These are phyloP conservation scores for Lobosporangium transversale DNA, from an alignment of 192 early-diverging fungal species.

Conservation along the genomic window DNA sequence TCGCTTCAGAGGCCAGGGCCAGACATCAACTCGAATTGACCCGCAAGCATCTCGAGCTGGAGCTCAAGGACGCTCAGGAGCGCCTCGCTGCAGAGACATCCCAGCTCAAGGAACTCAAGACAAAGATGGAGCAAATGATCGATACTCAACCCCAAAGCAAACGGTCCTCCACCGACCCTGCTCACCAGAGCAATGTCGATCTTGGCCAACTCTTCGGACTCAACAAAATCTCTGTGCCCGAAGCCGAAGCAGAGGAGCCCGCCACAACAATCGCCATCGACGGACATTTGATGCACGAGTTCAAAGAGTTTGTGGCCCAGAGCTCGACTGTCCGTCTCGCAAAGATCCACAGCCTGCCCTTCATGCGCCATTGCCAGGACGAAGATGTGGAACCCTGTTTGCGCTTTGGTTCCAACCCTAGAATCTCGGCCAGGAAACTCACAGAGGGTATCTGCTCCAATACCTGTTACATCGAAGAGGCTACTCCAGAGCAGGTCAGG, in stretches of 20 bases:
- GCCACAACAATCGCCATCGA: conserved; percentile 69
- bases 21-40: conserved; percentile 63
- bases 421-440: conserved; percentile 90
- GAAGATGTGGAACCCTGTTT: conserved; percentile 96
- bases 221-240: conserved; percentile 51
- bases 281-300: conserved; percentile 81
- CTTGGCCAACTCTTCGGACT: conserved; percentile 52
- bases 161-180: conserved; percentile 50
- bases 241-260: conserved; percentile 41
- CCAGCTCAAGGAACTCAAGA: conserved; percentile 87
- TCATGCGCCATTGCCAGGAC: conserved; percentile 88
- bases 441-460: conserved; percentile 90
- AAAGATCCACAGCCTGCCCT: conserved; percentile 82
- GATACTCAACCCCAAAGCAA: conserved; percentile 50
- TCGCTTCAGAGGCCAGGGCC: conserved; percentile 80
- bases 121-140: conserved; percentile 77
- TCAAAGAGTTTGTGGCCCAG: conserved; percentile 84
- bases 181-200: conserved; percentile 34
- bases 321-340: conserved; percentile 72
- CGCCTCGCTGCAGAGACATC: conserved; percentile 81
- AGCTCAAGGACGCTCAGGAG: conserved; percentile 73
- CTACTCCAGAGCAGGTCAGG: conserved; percentile 61
- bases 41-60: conserved; percentile 68
- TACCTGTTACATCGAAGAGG: conserved; percentile 91
- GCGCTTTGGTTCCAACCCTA: conserved; percentile 91